Evolutionary conservation across 768 basidiomycete species (phyloP), one percentile per base, ranked within the genome.

Genomic region (Agaricus sinodeliciosus): DNA sequence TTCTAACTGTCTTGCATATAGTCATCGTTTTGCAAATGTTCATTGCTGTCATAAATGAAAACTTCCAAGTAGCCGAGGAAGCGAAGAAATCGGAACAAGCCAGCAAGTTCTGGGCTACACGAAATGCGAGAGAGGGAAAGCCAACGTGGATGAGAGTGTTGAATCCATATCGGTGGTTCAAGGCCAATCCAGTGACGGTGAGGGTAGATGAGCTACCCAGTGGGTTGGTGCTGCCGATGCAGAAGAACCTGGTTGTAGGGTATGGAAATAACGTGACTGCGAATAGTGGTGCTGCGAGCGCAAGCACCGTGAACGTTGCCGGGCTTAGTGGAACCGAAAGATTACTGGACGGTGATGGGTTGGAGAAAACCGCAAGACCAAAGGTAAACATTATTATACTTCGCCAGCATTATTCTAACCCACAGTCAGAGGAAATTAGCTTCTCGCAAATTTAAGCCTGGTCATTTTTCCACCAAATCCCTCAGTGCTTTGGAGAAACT

Each of bases 21-120:
- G 94, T 92, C 73, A 90, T 95, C 60, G 76, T 95, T 8, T 66
- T 95, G 45, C 93, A 95, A 63, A 87, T 97, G 85, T 96, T 97
- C 72, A 90, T 98, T 61, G 95, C 95, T 31, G 93, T 95, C 42
- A 93, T 96, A 74, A 90, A 94, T 62, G 93, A 94, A 73, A 95
- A 94, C 67, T 97, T 98, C 60, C 77, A 85, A 19, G 82, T 96
- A 4, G 92, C 92, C 0, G 95, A 97, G 62, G 91, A 94, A 63
- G 78, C 83, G 25, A 97, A 97, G 72, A 82, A 85, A 48, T 78
- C 79, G 13, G 78, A 86, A 57, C 95, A 96, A 67, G 82, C 86
- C 4, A 80, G 81, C 5, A 77, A 81, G 43, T 87, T 83, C 63
- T 82, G 78, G 71, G 80, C 72, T 13, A 75, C 76, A 39, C 75